Percentiles rank a stretch among this genome's conserved stretches.
phyloP scores from a whole-genome alignment of 2,329 filamentous ascomycete genomes.

The Aspergillus arachidicola region DNA sequence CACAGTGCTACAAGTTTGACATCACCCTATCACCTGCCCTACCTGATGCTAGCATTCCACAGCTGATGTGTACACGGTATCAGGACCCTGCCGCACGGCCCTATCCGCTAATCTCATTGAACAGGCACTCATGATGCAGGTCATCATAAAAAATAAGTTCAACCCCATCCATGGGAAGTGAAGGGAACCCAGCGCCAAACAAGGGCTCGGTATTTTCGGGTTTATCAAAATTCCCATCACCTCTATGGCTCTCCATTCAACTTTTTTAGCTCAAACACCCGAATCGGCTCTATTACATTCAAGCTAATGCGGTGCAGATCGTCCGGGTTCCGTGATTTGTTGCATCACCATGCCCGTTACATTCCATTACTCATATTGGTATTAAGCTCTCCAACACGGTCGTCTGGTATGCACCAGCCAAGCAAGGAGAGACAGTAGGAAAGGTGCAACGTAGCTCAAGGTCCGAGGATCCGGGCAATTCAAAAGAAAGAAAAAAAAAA shows the following conservation, averaged over 20 bases:
- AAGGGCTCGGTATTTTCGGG: slow-evolving; percentile 7
- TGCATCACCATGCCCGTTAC: slow-evolving; percentile 6
- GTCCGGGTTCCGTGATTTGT: slow-evolving; percentile 7
- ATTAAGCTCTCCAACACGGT: slow-evolving; percentile 17
- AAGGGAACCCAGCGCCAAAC: slow-evolving; percentile 1
- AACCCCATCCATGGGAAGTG: not conserved
- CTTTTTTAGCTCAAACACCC: not conserved
- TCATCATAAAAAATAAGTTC: not conserved
- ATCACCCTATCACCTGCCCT: slow-evolving; percentile 23
- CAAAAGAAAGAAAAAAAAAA: not conserved
- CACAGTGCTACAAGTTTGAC: slow-evolving; percentile 15
- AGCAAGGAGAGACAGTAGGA: slow-evolving; percentile 18
- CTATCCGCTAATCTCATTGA: not conserved
- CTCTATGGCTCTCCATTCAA: not conserved
- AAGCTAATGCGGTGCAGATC: not conserved
- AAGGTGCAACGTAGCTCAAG: not conserved
- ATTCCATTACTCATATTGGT: slow-evolving; percentile 20
- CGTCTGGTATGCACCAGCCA: slow-evolving; percentile 20
- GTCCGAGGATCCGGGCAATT: not conserved
- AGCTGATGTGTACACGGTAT: slow-evolving; percentile 5
- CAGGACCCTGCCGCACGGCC: slow-evolving; percentile 5
- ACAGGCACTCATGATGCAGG: not conserved
- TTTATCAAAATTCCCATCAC: not conserved
- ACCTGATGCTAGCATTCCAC: slow-evolving; percentile 22
- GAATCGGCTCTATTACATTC: not conserved